These are phyloP conservation scores for Debaryomyces singareniensis DNA, from an alignment of 1,139 yeast species.

Conservation along the genomic window DNA sequence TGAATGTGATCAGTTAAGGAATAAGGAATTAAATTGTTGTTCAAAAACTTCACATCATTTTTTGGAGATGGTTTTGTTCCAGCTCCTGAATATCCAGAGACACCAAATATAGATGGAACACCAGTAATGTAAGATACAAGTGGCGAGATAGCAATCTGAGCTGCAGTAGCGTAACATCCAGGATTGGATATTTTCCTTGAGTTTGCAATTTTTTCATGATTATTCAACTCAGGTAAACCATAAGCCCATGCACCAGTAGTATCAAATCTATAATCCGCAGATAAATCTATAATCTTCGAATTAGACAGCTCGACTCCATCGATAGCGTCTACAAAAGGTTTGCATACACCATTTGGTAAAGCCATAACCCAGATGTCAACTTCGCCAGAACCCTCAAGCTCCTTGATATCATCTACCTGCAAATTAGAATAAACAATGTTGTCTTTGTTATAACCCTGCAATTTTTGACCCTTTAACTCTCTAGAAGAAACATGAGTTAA, in stretches of 20 bases:
- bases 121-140: conserved; percentile 58
- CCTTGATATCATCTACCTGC: conserved; percentile 78
- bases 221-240: conserved; percentile 81
- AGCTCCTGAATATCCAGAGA: conserved; percentile 97
- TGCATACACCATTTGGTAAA: conserved; percentile 94
- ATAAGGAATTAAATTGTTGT: conserved; percentile 87
- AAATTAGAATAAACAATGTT: conserved; percentile 78
- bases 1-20: conserved; percentile 95
- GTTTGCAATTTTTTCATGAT: conserved; percentile 57
- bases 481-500: conserved; percentile 92
- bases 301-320: conserved; percentile 53
- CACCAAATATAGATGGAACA: conserved; percentile 84
- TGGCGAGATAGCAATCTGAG: conserved; percentile 91
- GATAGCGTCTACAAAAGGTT: conserved; percentile 93
- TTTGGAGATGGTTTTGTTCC: conserved; percentile 98
- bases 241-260: conserved; percentile 83
- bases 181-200: conserved; percentile 91
- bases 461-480: conserved; percentile 81
- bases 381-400: conserved; percentile 66
- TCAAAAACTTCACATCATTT: conserved; percentile 70
- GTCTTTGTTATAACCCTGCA: conserved; percentile 79
- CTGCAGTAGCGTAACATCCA: conserved; percentile 98
- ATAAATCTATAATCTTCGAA: conserved; percentile 82
- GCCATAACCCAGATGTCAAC: conserved; percentile 99
- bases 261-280: conserved; percentile 95